phyloP scores from a whole-genome alignment of 1,284 basidiomycete genomes.

The Sanghuangporus weigelae region DNA sequence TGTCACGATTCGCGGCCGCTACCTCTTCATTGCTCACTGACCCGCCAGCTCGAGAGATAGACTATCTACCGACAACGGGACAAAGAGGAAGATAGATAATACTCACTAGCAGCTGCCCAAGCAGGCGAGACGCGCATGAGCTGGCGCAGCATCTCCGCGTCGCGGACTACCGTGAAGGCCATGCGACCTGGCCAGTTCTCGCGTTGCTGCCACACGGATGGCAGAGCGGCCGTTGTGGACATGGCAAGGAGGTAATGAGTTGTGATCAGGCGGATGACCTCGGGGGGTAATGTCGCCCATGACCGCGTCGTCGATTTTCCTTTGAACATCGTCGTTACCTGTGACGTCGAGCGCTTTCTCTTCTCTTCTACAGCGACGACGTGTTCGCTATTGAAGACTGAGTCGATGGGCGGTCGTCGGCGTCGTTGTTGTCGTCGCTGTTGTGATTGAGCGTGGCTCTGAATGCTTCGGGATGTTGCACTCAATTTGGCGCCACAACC shows the following conservation, averaged over 20 bases:
- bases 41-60: background rate
- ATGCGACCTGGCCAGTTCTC: constrained; percentile 54
- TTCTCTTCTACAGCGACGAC: background rate
- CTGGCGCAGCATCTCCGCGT: constrained; percentile 54
- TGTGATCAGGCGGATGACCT: constrained; percentile 61
- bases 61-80: background rate
- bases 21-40: background rate
- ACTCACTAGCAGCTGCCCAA: constrained; percentile 45
- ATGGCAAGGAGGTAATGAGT: constrained; percentile 53
- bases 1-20: background rate
- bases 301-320: constrained; percentile 61
- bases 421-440: background rate
- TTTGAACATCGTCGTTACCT: constrained; percentile 37
- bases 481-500: constrained; percentile 1
- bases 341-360: background rate
- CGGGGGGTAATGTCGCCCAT: constrained; percentile 64
- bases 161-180: constrained; percentile 46
- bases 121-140: constrained; percentile 48
- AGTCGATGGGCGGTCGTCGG: background rate
- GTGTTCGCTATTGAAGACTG: background rate
- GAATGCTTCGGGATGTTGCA: background rate
- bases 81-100: background rate
- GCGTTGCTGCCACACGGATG: constrained; percentile 52
- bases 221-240: constrained; percentile 39
- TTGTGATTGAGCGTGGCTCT: background rate